Evolutionary conservation across 306 rosid species (phyloP).

Genomic region (Quercus rubra): DNA sequence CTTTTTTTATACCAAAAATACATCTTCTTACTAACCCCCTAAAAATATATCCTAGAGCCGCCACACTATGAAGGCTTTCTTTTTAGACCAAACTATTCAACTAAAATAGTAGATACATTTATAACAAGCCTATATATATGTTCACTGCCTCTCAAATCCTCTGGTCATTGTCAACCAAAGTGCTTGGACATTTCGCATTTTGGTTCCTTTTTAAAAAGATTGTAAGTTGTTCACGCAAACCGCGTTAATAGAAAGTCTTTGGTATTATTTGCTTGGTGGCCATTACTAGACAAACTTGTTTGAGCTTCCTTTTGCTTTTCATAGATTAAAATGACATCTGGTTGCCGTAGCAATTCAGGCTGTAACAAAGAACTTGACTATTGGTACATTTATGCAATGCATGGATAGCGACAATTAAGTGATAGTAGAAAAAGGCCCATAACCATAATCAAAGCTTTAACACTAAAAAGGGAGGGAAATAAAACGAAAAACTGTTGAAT

Average conservation of each 20-base stretch:
- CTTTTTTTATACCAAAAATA: too few relatives aligned
- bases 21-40: too few relatives aligned
- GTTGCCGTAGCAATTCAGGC: neutral
- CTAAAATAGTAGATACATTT: neutral
- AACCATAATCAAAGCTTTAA: neutral
- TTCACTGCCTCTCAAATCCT: neutral
- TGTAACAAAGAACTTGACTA: too few relatives aligned
- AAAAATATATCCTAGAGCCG: too few relatives aligned
- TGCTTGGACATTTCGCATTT: neutral
- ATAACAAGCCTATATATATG: neutral
- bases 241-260: neutral
- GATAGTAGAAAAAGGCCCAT: neutral
- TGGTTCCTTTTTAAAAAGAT: neutral
- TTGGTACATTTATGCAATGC: too few relatives aligned
- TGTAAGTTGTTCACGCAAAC: neutral
- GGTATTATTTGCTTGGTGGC: too few relatives aligned
- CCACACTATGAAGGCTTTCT: neutral
- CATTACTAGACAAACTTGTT: neutral
- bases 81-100: neutral
- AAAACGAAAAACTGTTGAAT: neutral
- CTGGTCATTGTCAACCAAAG: neutral
- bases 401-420: too few relatives aligned
- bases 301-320: neutral
- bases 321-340: neutral
- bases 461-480: too few relatives aligned